phyloP scores from a whole-genome alignment of 176 grass and related monocot species.

The Otatea glauca region DNA sequence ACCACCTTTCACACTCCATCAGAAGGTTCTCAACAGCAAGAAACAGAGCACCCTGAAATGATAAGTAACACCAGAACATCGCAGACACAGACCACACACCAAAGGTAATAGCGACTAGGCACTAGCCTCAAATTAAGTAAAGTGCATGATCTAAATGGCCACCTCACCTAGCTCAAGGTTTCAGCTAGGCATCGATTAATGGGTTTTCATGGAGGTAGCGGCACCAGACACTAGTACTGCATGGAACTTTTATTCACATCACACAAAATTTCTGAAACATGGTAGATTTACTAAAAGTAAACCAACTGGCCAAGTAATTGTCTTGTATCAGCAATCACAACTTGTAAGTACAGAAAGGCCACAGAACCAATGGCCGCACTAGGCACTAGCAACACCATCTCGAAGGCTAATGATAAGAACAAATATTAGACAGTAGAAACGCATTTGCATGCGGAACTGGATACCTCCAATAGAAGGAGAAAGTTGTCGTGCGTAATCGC shows the following conservation, averaged over 20 bases:
- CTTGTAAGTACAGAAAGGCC: background rate
- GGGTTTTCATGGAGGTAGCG: background rate
- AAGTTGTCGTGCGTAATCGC: slow-evolving; percentile 52
- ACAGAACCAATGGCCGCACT: background rate
- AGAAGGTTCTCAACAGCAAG: slow-evolving; percentile 66
- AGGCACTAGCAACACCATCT: background rate
- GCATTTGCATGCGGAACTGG: background rate
- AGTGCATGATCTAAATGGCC: background rate
- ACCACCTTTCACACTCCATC: slow-evolving; percentile 60
- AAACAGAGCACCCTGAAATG: slow-evolving; percentile 61
- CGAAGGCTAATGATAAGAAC: background rate
- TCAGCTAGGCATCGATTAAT: background rate
- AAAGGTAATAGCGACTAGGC: background rate
- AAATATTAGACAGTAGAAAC: background rate
- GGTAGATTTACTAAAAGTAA: background rate
- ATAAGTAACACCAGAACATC: background rate
- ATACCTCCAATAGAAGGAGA: slow-evolving; percentile 55
- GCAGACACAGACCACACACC: background rate
- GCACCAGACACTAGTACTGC: background rate
- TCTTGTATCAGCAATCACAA: background rate
- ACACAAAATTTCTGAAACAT: background rate
- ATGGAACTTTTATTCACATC: background rate
- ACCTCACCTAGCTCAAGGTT: background rate
- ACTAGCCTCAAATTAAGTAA: background rate
- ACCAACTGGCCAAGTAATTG: background rate